These are phyloP conservation scores for Acanthamoeba castellanii DNA, from an alignment of 208 protist species.

Conservation along the genomic window DNA sequence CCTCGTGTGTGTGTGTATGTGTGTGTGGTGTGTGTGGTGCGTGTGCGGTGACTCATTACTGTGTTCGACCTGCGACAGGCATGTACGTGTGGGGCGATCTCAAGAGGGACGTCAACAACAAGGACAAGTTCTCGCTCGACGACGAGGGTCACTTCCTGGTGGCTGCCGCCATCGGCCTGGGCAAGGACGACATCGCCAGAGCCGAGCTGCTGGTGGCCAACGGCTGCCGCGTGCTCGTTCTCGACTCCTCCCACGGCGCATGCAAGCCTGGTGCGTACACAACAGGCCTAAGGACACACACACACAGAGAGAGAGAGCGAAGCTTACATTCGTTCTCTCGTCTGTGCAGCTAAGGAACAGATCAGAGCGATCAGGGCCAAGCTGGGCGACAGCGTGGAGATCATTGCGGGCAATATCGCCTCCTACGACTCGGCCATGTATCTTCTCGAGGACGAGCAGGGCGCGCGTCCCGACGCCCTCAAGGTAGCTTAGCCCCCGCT, in stretches of 20 bases:
- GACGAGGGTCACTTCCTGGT: conserved; percentile 76
- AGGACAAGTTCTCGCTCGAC: conserved; percentile 66
- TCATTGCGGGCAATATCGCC: conserved; percentile 96
- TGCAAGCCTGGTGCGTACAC: conserved; percentile 56
- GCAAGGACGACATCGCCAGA: conserved; percentile 93
- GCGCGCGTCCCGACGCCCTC: conserved; percentile 58
- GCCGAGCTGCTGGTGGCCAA: conserved; percentile 91
- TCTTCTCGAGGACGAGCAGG: conserved; percentile 77
- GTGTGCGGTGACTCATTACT: conserved; percentile 75
- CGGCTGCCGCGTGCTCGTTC: conserved; percentile 95
- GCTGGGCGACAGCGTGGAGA: conserved; percentile 81
- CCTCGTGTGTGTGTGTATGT: not conserved
- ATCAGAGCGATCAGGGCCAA: conserved; percentile 29
- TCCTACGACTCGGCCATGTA: conserved; percentile 94
- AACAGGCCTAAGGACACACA: not conserved
- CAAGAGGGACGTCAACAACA: conserved; percentile 56
- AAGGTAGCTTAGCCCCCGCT: not conserved
- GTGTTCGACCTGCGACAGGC: conserved; percentile 81
- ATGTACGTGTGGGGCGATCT: conserved; percentile 79
- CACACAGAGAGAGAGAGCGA: not conserved
- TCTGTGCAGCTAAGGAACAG: conserved; percentile 14
- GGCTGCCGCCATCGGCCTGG: conserved; percentile 95
- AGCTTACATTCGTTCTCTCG: conserved; percentile 50
- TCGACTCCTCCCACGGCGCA: conserved; percentile 91
- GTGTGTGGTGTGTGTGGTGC: not conserved